phyloP scores from a whole-genome alignment of 352 stramenopile species.

The Blastocystis sp. region DNA sequence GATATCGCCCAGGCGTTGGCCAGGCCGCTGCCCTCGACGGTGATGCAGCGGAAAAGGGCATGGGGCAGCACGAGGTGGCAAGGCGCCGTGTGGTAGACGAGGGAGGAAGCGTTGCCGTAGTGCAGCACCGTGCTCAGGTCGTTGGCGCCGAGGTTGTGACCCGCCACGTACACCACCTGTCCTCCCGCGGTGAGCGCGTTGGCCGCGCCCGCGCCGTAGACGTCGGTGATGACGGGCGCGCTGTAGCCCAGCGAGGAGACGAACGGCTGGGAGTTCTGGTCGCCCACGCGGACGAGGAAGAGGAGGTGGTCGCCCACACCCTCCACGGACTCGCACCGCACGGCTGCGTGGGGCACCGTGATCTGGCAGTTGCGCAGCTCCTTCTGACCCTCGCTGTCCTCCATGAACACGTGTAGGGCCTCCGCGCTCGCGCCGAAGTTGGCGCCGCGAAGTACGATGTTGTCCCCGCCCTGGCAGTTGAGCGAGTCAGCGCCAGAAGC shows the following conservation, averaged over 20 bases:
- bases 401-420: not conserved
- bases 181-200: constrained; percentile 31
- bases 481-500: not conserved
- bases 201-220: constrained; percentile 17
- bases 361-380: constrained; percentile 8
- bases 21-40: not conserved
- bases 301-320: not conserved
- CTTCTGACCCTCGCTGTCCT: not conserved
- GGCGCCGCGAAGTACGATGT: not conserved
- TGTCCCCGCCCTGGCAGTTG: not conserved
- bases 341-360: not conserved
- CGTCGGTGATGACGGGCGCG: not conserved
- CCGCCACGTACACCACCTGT: constrained; percentile 26
- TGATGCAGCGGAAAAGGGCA: constrained; percentile 23
- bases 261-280: constrained; percentile 10
- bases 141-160: constrained; percentile 17
- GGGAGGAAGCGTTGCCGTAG: not conserved
- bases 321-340: constrained; percentile 10
- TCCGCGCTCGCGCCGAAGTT: constrained; percentile 9
- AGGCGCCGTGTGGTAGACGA: not conserved
- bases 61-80: constrained; percentile 15
- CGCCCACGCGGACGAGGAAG: not conserved
- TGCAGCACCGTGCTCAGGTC: not conserved
- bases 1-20: not conserved
- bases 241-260: constrained; percentile 32